Conservation (phyloP, 1,139 yeast species). For the Blastobotrys apis region DNA sequence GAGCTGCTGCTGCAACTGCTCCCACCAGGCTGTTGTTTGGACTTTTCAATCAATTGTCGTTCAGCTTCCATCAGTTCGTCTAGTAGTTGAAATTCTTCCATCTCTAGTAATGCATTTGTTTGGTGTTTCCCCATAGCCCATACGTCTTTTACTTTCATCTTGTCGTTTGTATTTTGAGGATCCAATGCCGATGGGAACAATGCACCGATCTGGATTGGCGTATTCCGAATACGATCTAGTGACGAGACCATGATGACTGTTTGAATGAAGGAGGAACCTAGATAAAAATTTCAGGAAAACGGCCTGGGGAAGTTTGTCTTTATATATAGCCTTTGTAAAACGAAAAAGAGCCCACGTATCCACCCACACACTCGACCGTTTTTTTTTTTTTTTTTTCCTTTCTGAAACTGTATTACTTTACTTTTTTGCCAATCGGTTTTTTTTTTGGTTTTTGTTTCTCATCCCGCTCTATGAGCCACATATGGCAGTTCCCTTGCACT, state of each 20-base stretch:
- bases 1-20: not conserved
- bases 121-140: slow-evolving; percentile 7
- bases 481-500: too few species aligned
- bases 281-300: not conserved
- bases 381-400: too few species aligned
- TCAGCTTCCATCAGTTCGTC: slow-evolving; percentile 7
- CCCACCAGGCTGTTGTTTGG: not conserved
- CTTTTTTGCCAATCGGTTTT: too few species aligned
- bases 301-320: too few species aligned
- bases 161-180: slow-evolving; percentile 6
- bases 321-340: not conserved
- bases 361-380: too few species aligned
- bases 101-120: slow-evolving; percentile 3
- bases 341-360: too few species aligned
- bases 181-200: slow-evolving; percentile 5
- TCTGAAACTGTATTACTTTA: too few species aligned
- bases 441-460: too few species aligned
- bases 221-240: slow-evolving; percentile 7
- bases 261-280: not conserved
- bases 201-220: slow-evolving; percentile 8
- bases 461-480: too few species aligned
- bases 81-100: slow-evolving; percentile 8
- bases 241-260: slow-evolving; percentile 7
- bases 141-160: slow-evolving; percentile 10
- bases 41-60: not conserved